Conservation (phyloP, 805 yeast species). For the Cyberlindnera xishuangbannaensis region DNA sequence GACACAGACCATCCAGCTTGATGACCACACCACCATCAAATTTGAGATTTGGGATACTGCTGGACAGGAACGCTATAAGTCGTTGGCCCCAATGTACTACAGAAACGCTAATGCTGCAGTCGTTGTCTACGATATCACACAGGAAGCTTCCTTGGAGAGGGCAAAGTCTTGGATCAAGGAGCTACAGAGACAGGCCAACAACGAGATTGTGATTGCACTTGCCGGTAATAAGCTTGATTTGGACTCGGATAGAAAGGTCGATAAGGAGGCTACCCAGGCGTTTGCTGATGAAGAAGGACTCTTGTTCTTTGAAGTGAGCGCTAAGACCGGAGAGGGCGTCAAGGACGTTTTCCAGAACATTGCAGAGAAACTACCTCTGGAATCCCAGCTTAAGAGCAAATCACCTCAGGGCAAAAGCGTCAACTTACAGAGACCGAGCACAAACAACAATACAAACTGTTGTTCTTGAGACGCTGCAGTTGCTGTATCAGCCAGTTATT, state of each 20-base stretch:
- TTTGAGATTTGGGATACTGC: constrained; percentile 87
- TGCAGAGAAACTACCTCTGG: constrained; percentile 39
- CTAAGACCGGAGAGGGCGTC: constrained; percentile 50
- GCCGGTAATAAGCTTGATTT: constrained; percentile 79
- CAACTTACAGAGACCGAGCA: constrained; percentile 38
- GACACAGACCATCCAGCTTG: constrained; percentile 59
- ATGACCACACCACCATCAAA: constrained; percentile 50
- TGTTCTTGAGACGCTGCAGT: constrained; percentile 24
- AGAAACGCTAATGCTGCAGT: constrained; percentile 76
- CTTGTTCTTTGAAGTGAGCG: constrained; percentile 50
- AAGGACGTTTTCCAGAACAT: constrained; percentile 42
- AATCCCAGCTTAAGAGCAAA: constrained; percentile 21
- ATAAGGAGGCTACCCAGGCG: constrained; percentile 40
- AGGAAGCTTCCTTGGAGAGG: constrained; percentile 53
- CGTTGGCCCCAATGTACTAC: constrained; percentile 80
- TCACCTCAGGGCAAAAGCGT: constrained; percentile 23
- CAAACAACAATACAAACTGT: constrained; percentile 37
- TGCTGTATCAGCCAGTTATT: neutral
- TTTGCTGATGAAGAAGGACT: constrained; percentile 50
- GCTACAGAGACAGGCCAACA: constrained; percentile 60
- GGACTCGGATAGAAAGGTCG: constrained; percentile 40
- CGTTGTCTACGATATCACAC: constrained; percentile 73
- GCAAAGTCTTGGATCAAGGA: constrained; percentile 79
- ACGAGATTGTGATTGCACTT: constrained; percentile 55
- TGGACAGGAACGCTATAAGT: constrained; percentile 75